A percentile compares a stretch with the other conserved stretches of the same genome.
Evolutionary conservation across 495 filamentous ascomycete genomes (phyloP).

Genomic region (Daldinia loculata): DNA sequence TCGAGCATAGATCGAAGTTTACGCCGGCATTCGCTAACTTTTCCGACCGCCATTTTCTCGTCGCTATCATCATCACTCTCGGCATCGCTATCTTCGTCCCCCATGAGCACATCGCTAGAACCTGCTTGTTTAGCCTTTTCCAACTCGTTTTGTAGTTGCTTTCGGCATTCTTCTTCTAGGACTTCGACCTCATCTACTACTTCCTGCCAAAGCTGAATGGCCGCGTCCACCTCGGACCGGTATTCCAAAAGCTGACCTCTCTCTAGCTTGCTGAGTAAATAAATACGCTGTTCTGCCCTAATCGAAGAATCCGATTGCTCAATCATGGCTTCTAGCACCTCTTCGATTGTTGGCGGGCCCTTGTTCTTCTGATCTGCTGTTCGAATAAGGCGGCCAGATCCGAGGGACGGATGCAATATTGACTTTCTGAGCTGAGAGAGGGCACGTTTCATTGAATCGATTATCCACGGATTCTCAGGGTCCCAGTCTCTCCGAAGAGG

Average conservation of each 20-base stretch:
- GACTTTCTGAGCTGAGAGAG: conserved; percentile 74
- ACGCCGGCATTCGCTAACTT: conserved; percentile 64
- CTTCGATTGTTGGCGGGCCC: conserved; percentile 77
- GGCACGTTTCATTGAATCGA: conserved; percentile 69
- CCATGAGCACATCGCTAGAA: conserved; percentile 54
- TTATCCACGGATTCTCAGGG: conserved; percentile 60
- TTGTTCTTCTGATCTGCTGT: conserved; percentile 55
- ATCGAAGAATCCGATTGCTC: conserved; percentile 74
- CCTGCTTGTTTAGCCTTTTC: conserved; percentile 51
- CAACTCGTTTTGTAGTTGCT: conserved; percentile 64
- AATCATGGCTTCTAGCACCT: conserved; percentile 90
- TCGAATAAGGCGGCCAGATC: conserved; percentile 38
- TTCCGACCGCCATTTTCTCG: conserved; percentile 22
- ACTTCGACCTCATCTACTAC: conserved; percentile 62
- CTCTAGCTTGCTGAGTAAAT: conserved; percentile 67
- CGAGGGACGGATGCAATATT: conserved; percentile 84
- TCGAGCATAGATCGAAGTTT: conserved; percentile 77
- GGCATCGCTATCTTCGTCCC: conserved; percentile 23
- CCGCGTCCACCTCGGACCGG: conserved; percentile 59
- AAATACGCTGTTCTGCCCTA: conserved; percentile 70
- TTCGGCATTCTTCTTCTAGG: conserved; percentile 70
- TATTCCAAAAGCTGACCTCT: conserved; percentile 81
- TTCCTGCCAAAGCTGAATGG: conserved; percentile 71
- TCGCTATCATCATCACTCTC: conserved; percentile 49
- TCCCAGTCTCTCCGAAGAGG: conserved; percentile 70